Evolutionary conservation across 345 rosid species (phyloP).

Genomic region (Salix viminalis): DNA sequence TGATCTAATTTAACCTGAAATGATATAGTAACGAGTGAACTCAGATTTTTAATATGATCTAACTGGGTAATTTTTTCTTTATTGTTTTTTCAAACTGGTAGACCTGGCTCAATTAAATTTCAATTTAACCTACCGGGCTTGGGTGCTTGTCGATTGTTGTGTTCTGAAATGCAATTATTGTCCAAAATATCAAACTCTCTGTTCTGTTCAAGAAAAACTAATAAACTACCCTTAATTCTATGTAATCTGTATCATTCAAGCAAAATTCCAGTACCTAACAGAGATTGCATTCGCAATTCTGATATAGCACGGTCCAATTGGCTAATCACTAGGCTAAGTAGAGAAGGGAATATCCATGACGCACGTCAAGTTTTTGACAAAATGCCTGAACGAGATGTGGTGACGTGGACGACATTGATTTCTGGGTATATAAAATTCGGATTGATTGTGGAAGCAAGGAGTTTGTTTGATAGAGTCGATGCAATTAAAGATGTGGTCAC

Average conservation of each 20-base stretch:
- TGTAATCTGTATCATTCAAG: conserved; percentile 5
- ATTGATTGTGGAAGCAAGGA: conserved; percentile 53
- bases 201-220: not conserved
- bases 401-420: conserved; percentile 62
- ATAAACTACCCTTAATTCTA: not conserved
- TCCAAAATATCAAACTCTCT: not conserved
- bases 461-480: conserved; percentile 50
- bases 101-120: too few relatives aligned
- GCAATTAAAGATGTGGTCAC: conserved; percentile 62
- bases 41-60: too few relatives aligned
- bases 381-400: conserved; percentile 53
- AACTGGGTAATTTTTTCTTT: too few relatives aligned
- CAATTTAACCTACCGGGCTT: too few relatives aligned
- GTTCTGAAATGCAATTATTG: conserved; percentile 9
- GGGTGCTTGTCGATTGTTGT: not conserved
- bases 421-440: conserved; percentile 56
- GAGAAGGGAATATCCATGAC: conserved; percentile 45
- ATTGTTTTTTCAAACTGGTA: too few relatives aligned
- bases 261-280: conserved; percentile 17
- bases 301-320: conserved; percentile 40
- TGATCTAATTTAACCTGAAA: too few relatives aligned
- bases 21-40: too few relatives aligned
- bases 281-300: conserved; percentile 26
- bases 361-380: conserved; percentile 64
- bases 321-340: conserved; percentile 39